phyloP scores from a whole-genome alignment of 129 eudicot genomes.

The Dittrichia graveolens region DNA sequence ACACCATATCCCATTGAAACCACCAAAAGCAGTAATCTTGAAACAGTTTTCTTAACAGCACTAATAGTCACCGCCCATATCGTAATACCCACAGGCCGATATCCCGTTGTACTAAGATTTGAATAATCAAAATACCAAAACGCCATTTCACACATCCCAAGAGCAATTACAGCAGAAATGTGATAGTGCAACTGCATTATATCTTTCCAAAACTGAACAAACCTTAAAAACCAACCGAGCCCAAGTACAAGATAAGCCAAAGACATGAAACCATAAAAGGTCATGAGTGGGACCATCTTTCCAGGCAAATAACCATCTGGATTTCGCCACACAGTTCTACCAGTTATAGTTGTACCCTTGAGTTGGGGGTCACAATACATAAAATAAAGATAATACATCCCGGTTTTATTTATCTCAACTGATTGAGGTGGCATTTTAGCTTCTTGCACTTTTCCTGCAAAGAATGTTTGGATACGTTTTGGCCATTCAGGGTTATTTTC shows the following conservation, averaged over 20 bases:
- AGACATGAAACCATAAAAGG: conserved; percentile 66
- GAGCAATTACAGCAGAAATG: conserved; percentile 73
- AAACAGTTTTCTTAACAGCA: conserved; percentile 67
- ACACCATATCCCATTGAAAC: conserved; percentile 84
- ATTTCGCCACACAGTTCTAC: conserved; percentile 71
- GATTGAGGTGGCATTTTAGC: conserved; percentile 48
- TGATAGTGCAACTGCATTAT: conserved; percentile 70
- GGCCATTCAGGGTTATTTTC: conserved; percentile 66
- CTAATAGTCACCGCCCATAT: conserved; percentile 69
- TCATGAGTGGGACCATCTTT: conserved; percentile 67
- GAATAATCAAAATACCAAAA: conserved; percentile 81
- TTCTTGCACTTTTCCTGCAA: conserved; percentile 52
- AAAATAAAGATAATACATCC: conserved; percentile 75
- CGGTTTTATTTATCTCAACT: conserved; percentile 58
- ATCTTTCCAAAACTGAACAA: conserved; percentile 69
- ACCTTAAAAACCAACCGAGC: conserved; percentile 63
- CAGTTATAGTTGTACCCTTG: conserved; percentile 53
- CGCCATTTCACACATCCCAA: conserved; percentile 78
- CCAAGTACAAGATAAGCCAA: conserved; percentile 67
- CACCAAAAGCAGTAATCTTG: conserved; percentile 67
- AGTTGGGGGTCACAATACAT: conserved; percentile 72
- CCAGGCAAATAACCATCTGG: conserved; percentile 80
- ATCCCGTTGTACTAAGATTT: conserved; percentile 62
- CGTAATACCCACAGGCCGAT: conserved; percentile 65
- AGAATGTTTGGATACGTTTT: conserved; percentile 56